Base-by-base conservation (phyloP, 192 early-diverging fungal genomes). In the Backusella parvicylindrica region DNA sequence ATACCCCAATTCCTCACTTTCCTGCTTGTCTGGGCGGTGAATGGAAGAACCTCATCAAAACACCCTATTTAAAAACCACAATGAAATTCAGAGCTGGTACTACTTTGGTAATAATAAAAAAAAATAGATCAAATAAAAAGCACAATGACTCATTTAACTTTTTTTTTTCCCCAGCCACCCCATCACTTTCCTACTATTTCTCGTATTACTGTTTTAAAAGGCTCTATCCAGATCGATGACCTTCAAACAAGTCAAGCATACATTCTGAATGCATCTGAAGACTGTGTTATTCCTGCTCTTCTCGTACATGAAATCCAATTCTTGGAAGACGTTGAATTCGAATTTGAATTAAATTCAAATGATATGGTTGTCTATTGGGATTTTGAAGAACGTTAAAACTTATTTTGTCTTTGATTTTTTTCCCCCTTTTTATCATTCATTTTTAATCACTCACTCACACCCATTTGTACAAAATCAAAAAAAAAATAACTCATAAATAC, bases 341-440 rank as follows among this genome's bases (percentile, higher is more conserved):
- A 73, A 65, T 77, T 77, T 53, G 41, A 47, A 40, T 63, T 72
- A 40, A 71, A 77, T 36, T 66, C 40, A 30, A 40, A 63, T 23
- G 76, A 77, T 23, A 64, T 72, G 70, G 64, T 71, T 18, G 64
- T 77, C 64, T 77, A 73, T 67, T 77, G 76, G 76, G 76, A 77
- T 35, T 64, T 77, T 67, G 76, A 77, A 72, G 76, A 77, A 47
- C 76, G 76, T 50, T 77, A 67, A 77, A 70, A 16, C 12, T 28
- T 12, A 3, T 28, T 28, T 60, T 28, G 23, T 28, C 11, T 56
- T 15, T 43, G 2, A 3, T 43, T 15, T 43, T 11, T 43, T 15
- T 56, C 11, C 23, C 53, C 23, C 53, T 56, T 12, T 56, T 56
- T 26, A n/a, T n/a, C 9, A 50, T 26, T 56, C 53, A 47, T 47